Conservation (phyloP, 2,329 filamentous ascomycete species). For the Pseudogymnoascus sp. region DNA sequence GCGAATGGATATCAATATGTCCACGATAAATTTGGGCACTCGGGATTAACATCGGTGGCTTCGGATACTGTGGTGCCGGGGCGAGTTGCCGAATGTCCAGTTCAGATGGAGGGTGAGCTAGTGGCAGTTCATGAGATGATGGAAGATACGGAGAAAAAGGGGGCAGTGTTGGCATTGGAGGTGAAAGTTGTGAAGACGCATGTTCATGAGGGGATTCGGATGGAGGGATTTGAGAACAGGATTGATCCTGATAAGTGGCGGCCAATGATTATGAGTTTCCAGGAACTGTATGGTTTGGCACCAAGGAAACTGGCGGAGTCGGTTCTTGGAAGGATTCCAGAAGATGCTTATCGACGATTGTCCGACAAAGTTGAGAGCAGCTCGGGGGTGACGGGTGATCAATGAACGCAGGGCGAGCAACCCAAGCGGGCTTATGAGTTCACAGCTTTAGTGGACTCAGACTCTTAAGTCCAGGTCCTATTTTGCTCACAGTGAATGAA, state of each 20-base stretch:
- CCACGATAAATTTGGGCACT: conserved; percentile 33
- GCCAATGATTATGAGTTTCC: conserved; percentile 39
- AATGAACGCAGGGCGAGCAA: too few species aligned
- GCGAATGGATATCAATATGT: conserved; percentile 30
- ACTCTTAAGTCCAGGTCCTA: too few species aligned
- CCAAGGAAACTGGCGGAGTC: conserved; percentile 22
- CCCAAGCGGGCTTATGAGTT: too few species aligned
- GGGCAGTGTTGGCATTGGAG: conserved; percentile 28
- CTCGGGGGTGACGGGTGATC: neutral
- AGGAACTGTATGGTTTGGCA: conserved; percentile 36
- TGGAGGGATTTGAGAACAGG: conserved; percentile 33
- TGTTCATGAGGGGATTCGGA: conserved; percentile 28
- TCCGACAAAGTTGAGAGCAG: conserved; percentile 1
- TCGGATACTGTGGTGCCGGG: conserved; percentile 31
- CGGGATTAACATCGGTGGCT: conserved; percentile 29
- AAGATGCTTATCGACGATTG: conserved; percentile 29
- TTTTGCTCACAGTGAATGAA: too few species aligned
- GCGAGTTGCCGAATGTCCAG: conserved; percentile 34
- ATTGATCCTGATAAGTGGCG: conserved; percentile 37
- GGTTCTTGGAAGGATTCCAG: conserved; percentile 24
- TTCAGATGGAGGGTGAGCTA: conserved; percentile 37
- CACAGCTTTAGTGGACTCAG: too few species aligned
- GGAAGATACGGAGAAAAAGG: conserved; percentile 28
- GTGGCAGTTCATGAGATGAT: conserved; percentile 28
- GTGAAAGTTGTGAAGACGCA: conserved; percentile 32